These are phyloP conservation scores for Clavariopsis aquatica DNA, from an alignment of 495 filamentous ascomycete genomes.

Conservation along the genomic window DNA sequence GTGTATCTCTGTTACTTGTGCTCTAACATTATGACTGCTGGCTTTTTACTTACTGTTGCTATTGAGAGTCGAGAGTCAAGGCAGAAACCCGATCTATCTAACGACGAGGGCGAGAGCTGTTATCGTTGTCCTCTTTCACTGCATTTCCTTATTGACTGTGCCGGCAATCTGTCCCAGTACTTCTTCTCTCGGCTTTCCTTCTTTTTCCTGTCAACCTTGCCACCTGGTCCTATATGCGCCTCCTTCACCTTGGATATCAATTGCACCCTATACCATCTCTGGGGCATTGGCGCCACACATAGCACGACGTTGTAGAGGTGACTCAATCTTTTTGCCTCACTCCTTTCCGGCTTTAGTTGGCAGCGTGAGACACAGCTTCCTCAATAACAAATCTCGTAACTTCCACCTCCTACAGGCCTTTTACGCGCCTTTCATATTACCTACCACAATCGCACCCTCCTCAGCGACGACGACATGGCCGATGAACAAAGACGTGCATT, in stretches of 20 bases:
- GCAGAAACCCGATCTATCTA: neutral
- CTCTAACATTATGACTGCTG: neutral
- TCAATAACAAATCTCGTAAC: neutral
- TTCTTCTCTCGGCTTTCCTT: neutral
- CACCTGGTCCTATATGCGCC: neutral
- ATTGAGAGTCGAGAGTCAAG: neutral
- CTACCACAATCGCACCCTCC: neutral
- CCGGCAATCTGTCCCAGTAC: constrained; percentile 5
- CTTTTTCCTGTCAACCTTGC: neutral
- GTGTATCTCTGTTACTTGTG: neutral
- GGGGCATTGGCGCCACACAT: neutral
- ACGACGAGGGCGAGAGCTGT: neutral
- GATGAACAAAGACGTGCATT: constrained; percentile 23
- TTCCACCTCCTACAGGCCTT: neutral
- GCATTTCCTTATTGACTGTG: neutral
- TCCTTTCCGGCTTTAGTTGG: neutral
- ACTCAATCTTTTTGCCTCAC: neutral
- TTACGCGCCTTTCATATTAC: neutral
- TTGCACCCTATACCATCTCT: neutral
- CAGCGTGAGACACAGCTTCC: neutral
- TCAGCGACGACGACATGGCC: neutral
- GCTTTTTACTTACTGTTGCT: neutral
- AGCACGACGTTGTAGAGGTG: neutral
- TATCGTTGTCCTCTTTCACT: constrained; percentile 10
- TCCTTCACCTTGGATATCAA: neutral